Conservation (phyloP, 2,329 filamentous ascomycete genomes). For the Hymenoscyphus scutula region DNA sequence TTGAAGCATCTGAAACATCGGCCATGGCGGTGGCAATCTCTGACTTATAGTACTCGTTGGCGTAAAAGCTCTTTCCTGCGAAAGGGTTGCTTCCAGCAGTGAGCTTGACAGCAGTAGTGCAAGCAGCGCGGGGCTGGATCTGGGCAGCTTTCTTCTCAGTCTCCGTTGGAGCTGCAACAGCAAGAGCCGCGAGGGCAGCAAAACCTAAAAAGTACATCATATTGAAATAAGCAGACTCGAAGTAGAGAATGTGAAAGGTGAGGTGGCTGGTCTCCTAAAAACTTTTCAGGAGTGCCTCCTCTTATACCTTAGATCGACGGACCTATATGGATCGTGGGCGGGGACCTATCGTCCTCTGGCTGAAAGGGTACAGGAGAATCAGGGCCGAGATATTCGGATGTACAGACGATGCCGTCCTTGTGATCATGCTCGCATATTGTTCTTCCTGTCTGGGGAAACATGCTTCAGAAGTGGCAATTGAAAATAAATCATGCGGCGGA, state of each 20-base stretch:
- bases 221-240: conserved; percentile 14
- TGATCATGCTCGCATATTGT: conserved; percentile 21
- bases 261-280: conserved; percentile 12
- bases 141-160: conserved; percentile 19
- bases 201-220: conserved; percentile 28
- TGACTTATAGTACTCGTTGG: conserved; percentile 55
- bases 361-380: conserved; percentile 25
- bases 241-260: conserved; percentile 16
- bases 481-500: conserved; percentile 10
- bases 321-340: conserved; percentile 5
- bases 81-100: conserved; percentile 47
- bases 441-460: conserved; percentile 19
- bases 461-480: conserved; percentile 8
- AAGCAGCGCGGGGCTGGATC: conserved; percentile 18
- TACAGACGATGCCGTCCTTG: conserved; percentile 21
- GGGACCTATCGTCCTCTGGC: conserved; percentile 20
- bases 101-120: conserved; percentile 25
- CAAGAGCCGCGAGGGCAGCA: conserved; percentile 25
- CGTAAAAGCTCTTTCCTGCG: conserved; percentile 48
- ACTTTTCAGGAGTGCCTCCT: conserved; percentile 11
- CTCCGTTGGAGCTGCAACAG: conserved; percentile 23
- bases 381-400: conserved; percentile 24
- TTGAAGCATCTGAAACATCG: conserved; percentile 53
- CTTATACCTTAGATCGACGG: conserved; percentile 18
- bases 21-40: conserved; percentile 53